Evolutionary conservation across 164 flowering plant genomes (phyloP).

Genomic region (Magnolia sinica): DNA sequence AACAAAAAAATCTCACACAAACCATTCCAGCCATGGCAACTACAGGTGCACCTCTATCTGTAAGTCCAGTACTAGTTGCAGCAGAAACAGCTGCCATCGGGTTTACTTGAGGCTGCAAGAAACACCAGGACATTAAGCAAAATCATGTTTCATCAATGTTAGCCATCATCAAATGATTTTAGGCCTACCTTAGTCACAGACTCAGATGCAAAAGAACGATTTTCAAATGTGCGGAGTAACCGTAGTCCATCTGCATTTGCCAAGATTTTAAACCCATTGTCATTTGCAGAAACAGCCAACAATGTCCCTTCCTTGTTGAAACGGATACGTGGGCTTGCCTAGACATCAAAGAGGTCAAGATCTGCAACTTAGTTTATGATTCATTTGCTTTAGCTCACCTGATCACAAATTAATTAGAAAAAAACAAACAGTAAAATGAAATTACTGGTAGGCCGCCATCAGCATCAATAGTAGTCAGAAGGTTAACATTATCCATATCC

Average conservation of each 20-base stretch:
- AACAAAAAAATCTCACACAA: not conserved
- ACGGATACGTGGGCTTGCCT: conserved; percentile 87
- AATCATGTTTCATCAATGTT: not conserved
- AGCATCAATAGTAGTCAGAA: conserved; percentile 64
- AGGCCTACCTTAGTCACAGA: conserved; percentile 42
- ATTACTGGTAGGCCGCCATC: conserved; percentile 83
- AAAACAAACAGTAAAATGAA: not conserved
- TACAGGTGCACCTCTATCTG: conserved; percentile 13
- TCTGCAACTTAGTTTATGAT: not conserved
- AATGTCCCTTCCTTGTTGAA: conserved; percentile 81
- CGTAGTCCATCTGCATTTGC: conserved; percentile 70
- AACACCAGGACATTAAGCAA: not conserved
- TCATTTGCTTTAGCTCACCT: not conserved
- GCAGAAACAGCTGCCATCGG: conserved; percentile 5
- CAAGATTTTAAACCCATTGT: conserved; percentile 71
- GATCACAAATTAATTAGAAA: conserved; percentile 1
- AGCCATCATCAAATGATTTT: not conserved
- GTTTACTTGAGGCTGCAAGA: conserved; percentile 7
- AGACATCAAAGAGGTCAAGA: conserved; percentile 8
- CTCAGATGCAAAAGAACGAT: conserved; percentile 48
- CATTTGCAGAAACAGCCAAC: conserved; percentile 78
- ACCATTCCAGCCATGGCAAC: conserved; percentile 3
- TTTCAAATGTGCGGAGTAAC: conserved; percentile 55
- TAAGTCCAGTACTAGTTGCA: conserved; percentile 7
- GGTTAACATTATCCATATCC: conserved; percentile 81